These are phyloP conservation scores for Cucumis cinereus DNA, from an alignment of 306 rosid species.

Conservation along the genomic window DNA sequence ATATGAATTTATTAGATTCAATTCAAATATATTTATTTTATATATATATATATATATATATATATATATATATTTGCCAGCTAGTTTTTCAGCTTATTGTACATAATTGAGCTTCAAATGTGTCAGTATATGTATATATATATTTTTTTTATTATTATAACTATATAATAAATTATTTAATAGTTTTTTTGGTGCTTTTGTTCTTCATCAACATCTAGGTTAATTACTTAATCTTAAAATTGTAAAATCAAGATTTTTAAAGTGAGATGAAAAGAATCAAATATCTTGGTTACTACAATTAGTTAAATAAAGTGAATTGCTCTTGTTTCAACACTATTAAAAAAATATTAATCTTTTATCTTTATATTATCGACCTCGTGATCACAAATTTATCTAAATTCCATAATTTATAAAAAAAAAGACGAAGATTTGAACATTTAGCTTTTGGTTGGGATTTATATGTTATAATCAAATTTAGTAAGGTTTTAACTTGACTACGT, in stretches of 20 bases:
- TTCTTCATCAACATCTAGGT: conserved; percentile 3
- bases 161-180: background rate
- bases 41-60: too few species aligned
- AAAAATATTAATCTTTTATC: too few species aligned
- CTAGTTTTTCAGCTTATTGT: background rate
- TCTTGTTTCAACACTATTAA: background rate
- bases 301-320: background rate
- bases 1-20: background rate
- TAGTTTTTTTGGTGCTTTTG: background rate
- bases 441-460: fast-evolving
- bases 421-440: too few species aligned
- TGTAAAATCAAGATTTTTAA: background rate
- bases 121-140: background rate
- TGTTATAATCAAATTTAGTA: too few species aligned
- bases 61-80: background rate
- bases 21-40: background rate
- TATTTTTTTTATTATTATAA: background rate
- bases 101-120: background rate
- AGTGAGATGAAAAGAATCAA: conserved; percentile 7
- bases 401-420: too few species aligned
- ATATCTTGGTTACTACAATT: background rate
- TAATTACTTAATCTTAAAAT: background rate
- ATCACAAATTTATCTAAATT: too few species aligned
- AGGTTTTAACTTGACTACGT: too few species aligned
- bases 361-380: too few species aligned